Conservation (phyloP, 2,329 filamentous ascomycete species). For the Aspergillus sojae region DNA sequence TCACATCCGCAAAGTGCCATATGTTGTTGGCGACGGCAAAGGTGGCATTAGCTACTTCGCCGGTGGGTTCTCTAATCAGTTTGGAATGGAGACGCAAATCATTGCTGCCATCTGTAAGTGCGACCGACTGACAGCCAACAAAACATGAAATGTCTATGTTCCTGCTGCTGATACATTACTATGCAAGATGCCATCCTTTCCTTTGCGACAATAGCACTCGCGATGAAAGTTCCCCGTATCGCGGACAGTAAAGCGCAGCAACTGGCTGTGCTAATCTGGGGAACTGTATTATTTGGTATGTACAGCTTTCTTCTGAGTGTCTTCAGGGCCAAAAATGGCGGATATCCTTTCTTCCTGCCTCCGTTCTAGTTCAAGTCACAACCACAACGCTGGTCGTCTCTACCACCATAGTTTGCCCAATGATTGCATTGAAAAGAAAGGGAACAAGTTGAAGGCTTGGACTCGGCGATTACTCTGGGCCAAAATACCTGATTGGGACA, state of each 20-base stretch:
- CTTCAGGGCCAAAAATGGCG: conserved; percentile 91
- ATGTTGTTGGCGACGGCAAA: conserved; percentile 79
- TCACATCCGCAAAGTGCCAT: conserved; percentile 93
- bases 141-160: background rate
- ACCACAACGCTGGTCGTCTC: background rate
- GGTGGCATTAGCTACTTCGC: conserved; percentile 92
- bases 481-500: background rate
- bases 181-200: conserved; percentile 72
- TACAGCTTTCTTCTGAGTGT: conserved; percentile 95
- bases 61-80: conserved; percentile 88
- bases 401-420: background rate
- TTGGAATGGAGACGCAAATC: conserved; percentile 93
- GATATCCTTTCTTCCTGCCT: conserved; percentile 91
- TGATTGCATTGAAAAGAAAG: background rate
- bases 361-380: conserved; percentile 64
- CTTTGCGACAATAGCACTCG: conserved; percentile 88
- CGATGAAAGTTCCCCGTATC: conserved; percentile 89
- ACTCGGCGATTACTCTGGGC: background rate
- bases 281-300: conserved; percentile 72
- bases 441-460: background rate
- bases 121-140: background rate
- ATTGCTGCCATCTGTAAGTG: conserved; percentile 90
- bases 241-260: conserved; percentile 76
- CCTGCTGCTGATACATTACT: conserved; percentile 20
- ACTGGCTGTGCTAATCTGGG: conserved; percentile 79